Percentiles rank a stretch among this genome's conserved stretches.
These are phyloP conservation scores for Camelina laxa DNA, from an alignment of 345 rosid genomes.

Conservation along the genomic window DNA sequence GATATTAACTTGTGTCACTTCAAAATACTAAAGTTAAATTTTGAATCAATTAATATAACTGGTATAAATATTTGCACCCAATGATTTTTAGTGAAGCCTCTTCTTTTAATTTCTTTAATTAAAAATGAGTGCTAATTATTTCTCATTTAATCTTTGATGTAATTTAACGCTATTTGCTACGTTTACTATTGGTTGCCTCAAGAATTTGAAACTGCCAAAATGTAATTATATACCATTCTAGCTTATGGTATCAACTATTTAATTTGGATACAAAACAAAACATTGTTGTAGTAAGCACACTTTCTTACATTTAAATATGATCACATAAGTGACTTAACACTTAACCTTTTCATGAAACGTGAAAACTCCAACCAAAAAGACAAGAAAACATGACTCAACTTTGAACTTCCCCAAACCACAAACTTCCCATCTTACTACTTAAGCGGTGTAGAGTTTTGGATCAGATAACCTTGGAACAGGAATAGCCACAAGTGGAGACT, in stretches of 20 bases:
- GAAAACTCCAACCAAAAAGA: background rate
- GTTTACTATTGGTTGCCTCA: no score
- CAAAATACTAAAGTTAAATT: no score
- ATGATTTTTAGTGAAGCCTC: no score
- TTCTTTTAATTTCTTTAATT: no score
- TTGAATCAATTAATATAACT: no score
- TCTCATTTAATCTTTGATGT: no score
- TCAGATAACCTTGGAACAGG: conserved; percentile 51
- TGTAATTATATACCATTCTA: background rate
- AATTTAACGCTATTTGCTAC: no score
- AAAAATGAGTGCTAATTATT: no score
- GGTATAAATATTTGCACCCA: no score
- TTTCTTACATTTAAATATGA: background rate
- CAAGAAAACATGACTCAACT: background rate
- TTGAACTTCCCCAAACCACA: conserved; percentile 22
- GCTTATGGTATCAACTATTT: background rate
- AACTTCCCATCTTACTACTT: conserved; percentile 3
- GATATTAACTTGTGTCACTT: no score
- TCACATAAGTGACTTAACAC: background rate
- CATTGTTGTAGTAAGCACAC: background rate
- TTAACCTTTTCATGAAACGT: background rate
- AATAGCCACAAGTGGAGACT: conserved; percentile 51
- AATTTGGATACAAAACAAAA: background rate
- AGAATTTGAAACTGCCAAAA: background rate
- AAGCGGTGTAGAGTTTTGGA: conserved; percentile 37